Conservation (phyloP, 306 rosid genomes). For the Sindora glabra region DNA sequence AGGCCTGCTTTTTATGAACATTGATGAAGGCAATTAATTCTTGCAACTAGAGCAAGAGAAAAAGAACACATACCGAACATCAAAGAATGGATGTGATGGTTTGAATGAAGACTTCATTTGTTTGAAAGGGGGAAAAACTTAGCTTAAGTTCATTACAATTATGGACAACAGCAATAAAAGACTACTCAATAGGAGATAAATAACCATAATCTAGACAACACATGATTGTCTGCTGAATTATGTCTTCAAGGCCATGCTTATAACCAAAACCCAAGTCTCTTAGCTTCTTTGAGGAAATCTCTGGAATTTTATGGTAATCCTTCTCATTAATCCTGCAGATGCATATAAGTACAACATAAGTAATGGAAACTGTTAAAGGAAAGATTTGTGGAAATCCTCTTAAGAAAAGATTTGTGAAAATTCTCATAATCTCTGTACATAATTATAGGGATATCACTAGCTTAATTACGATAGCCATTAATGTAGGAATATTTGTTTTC, state of each 20-base stretch:
- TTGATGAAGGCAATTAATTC: neutral
- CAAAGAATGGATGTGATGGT: neutral
- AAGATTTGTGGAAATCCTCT: no score
- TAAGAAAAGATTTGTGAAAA: no score
- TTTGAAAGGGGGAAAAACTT: neutral
- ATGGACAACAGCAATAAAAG: neutral
- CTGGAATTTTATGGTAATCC: slow-evolving; percentile 8
- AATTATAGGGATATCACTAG: no score
- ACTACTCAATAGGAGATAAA: slow-evolving; percentile 9
- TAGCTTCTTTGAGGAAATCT: slow-evolving; percentile 65
- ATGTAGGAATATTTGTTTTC: no score
- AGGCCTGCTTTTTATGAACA: neutral
- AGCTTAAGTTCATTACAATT: neutral
- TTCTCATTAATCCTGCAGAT: no score
- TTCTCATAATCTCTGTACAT: no score
- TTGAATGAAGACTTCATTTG: neutral
- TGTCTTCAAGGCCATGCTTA: slow-evolving; percentile 57
- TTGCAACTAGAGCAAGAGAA: neutral
- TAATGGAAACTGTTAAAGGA: no score
- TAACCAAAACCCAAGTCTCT: slow-evolving; percentile 58
- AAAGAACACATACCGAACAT: neutral
- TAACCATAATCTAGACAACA: slow-evolving; percentile 41
- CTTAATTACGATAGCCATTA: no score
- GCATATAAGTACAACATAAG: no score
- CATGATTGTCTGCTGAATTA: slow-evolving; percentile 37